phyloP scores from a whole-genome alignment of 2,329 filamentous ascomycete genomes.

The Magnaporthales sp. region DNA sequence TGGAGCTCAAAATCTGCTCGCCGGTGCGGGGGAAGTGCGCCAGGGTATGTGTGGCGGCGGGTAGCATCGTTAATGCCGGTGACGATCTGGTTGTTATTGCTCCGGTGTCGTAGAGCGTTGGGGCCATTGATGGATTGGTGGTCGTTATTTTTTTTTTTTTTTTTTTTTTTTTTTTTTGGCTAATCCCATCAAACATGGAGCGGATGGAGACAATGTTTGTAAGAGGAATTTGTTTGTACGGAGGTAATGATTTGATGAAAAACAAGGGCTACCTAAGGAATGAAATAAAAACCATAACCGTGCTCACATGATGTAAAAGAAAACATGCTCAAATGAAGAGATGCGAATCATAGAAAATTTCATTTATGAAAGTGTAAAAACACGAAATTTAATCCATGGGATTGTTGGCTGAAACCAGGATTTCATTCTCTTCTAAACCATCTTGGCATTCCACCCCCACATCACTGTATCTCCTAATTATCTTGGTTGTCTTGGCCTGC shows the following conservation, averaged over 20 bases:
- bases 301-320: no score
- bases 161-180: no score
- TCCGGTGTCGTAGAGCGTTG: background rate
- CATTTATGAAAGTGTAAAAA: background rate
- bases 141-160: no score
- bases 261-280: background rate
- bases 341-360: background rate
- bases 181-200: no score
- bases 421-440: background rate
- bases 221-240: no score
- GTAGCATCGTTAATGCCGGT: background rate
- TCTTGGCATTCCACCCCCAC: background rate
- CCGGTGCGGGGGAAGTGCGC: background rate
- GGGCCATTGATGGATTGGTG: background rate
- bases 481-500: background rate
- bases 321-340: background rate
- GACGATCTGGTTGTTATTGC: background rate
- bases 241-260: no score
- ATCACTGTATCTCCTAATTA: background rate
- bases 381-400: background rate
- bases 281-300: background rate
- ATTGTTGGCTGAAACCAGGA: background rate
- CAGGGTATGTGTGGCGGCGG: background rate
- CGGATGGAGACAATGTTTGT: no score
- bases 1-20: constrained; percentile 4